Evolutionary conservation across 1,284 basidiomycete genomes (phyloP).

Genomic region (Boletus sp.): DNA sequence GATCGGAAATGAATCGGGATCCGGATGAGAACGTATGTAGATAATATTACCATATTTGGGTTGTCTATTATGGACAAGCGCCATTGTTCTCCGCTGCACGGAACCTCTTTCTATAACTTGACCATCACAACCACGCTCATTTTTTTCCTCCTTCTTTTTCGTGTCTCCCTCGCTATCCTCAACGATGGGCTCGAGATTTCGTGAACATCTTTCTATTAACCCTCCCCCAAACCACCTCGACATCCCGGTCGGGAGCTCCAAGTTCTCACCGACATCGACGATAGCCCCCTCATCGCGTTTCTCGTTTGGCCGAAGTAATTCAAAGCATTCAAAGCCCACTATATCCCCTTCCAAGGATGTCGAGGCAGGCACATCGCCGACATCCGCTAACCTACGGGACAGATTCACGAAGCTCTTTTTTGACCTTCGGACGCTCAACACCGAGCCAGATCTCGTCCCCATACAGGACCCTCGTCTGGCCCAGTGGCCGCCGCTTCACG

Average conservation of each 20-base stretch:
- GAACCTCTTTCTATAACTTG: constrained; percentile 2
- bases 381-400: constrained; percentile 25
- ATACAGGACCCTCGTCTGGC: constrained; percentile 30
- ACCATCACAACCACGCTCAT: constrained; percentile 9
- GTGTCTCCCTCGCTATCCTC: neutral
- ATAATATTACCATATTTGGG: constrained; percentile 17
- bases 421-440: constrained; percentile 33
- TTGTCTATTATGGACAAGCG: constrained; percentile 7
- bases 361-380: constrained; percentile 26
- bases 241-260: constrained; percentile 28
- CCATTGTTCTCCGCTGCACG: constrained; percentile 23
- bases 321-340: constrained; percentile 5
- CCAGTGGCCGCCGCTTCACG: constrained; percentile 41
- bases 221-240: constrained; percentile 11
- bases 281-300: constrained; percentile 21
- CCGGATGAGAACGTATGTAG: neutral
- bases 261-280: constrained; percentile 39
- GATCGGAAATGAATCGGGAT: neutral
- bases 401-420: constrained; percentile 40
- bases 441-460: constrained; percentile 31
- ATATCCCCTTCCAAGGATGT: constrained; percentile 23
- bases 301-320: constrained; percentile 18
- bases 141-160: constrained; percentile 5
- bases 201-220: constrained; percentile 36
- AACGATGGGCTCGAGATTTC: constrained; percentile 32